Conservation (phyloP, 805 yeast genomes). For the Saccharomycopsis sp. region DNA sequence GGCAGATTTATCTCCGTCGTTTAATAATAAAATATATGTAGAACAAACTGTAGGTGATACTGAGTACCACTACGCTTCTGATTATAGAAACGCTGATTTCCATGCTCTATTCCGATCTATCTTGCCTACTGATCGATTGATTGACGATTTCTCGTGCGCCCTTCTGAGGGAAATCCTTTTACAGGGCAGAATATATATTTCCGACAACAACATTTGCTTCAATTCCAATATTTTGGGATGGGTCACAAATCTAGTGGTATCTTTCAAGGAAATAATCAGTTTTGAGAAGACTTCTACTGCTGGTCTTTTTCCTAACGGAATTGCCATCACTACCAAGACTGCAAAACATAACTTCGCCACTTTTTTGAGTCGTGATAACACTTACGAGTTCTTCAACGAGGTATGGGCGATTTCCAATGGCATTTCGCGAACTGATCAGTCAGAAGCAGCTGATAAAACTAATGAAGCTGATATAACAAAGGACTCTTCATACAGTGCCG, state of each 20-base stretch:
- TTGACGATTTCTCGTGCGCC: conserved; percentile 90
- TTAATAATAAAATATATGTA: conserved; percentile 38
- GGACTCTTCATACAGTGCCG: not conserved
- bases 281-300: conserved; percentile 83
- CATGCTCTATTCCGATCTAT: conserved; percentile 66
- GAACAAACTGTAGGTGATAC: conserved; percentile 56
- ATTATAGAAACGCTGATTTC: conserved; percentile 63
- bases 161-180: conserved; percentile 76
- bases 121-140: conserved; percentile 60
- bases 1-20: conserved; percentile 11
- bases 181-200: conserved; percentile 81
- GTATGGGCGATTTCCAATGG: conserved; percentile 46
- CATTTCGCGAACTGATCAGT: not conserved
- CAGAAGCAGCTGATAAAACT: not conserved
- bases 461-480: not conserved
- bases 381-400: conserved; percentile 61
- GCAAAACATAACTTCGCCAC: conserved; percentile 79
- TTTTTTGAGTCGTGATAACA: conserved; percentile 73
- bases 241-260: conserved; percentile 75
- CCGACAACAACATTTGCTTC: conserved; percentile 76
- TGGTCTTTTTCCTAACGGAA: conserved; percentile 88
- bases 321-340: conserved; percentile 53
- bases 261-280: conserved; percentile 59
- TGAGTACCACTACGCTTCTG: conserved; percentile 55
- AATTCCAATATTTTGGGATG: conserved; percentile 84